Evolutionary conservation across 352 stramenopile genomes (phyloP).

Genomic region (Phytophthora constricta): DNA sequence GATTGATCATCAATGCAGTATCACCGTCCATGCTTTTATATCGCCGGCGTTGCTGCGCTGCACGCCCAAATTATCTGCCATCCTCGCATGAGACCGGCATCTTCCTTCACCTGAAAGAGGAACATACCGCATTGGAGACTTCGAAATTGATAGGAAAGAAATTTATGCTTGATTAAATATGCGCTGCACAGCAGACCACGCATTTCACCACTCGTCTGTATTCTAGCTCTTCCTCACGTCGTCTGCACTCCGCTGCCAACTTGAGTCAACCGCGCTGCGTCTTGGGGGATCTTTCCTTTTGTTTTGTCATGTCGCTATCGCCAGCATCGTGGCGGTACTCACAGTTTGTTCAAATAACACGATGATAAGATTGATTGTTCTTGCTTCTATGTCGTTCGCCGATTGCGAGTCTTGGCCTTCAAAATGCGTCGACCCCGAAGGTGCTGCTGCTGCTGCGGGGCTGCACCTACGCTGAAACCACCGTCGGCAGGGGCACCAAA

Average conservation of each 20-base stretch:
- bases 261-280: too few relatives aligned
- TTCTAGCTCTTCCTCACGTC: not conserved
- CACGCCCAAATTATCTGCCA: not conserved
- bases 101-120: too few relatives aligned
- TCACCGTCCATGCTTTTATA: conserved; percentile 22
- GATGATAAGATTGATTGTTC: conserved; percentile 39
- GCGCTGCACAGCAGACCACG: too few relatives aligned
- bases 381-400: conserved; percentile 47
- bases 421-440: conserved; percentile 71
- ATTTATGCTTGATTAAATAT: not conserved
- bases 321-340: not conserved
- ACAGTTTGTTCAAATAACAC: conserved; percentile 27
- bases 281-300: not conserved
- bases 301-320: conserved; percentile 15
- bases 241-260: not conserved
- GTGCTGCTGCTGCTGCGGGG: conserved; percentile 50
- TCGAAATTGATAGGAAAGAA: too few relatives aligned
- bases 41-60: not conserved
- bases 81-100: not conserved
- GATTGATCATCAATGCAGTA: not conserved
- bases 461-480: conserved; percentile 73
- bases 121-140: too few relatives aligned
- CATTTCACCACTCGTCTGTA: not conserved
- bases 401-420: conserved; percentile 45
- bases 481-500: conserved; percentile 50